Conservation (phyloP, 192 early-diverging fungal genomes). For the Chytriomyces sp. region DNA sequence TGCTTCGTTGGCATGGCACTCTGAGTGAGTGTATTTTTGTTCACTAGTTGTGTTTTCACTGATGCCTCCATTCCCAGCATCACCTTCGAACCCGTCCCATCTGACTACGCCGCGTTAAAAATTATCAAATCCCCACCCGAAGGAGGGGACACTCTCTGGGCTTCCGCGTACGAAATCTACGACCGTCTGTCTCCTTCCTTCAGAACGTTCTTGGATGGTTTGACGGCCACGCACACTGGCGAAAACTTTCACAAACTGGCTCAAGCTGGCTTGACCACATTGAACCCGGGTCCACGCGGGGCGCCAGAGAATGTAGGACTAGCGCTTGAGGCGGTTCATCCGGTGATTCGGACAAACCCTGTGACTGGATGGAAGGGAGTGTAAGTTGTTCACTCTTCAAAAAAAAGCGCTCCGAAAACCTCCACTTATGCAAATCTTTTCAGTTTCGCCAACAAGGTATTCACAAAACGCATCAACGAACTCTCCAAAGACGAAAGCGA, state of each 20-base stretch:
- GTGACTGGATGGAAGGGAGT: conserved; percentile 61
- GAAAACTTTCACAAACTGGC: conserved; percentile 25
- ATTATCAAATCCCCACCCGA: conserved; percentile 52
- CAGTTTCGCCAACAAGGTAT: conserved; percentile 36
- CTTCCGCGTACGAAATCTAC: conserved; percentile 62
- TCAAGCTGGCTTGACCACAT: background rate
- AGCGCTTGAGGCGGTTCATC: conserved; percentile 48
- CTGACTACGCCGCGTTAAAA: conserved; percentile 58
- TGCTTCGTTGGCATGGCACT: conserved; percentile 13
- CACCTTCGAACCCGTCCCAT: conserved; percentile 61
- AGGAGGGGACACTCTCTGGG: conserved; percentile 67
- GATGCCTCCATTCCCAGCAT: conserved; percentile 35
- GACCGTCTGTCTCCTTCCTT: conserved; percentile 65
- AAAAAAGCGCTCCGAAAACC: too few relatives aligned
- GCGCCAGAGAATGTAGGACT: conserved; percentile 46
- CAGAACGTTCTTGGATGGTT: conserved; percentile 59
- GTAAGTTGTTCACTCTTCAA: conserved; percentile 29
- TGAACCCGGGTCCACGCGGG: conserved; percentile 23
- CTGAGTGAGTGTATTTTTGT: conserved; percentile 32
- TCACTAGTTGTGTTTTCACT: background rate
- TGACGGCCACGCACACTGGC: conserved; percentile 62
- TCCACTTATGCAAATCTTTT: too few relatives aligned
- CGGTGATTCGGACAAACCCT: conserved; percentile 58
- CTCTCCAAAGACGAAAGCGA: conserved; percentile 49
- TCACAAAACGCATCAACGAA: conserved; percentile 47